These are phyloP conservation scores for Ustulina deusta DNA, from an alignment of 2,329 filamentous ascomycete species.

Conservation along the genomic window DNA sequence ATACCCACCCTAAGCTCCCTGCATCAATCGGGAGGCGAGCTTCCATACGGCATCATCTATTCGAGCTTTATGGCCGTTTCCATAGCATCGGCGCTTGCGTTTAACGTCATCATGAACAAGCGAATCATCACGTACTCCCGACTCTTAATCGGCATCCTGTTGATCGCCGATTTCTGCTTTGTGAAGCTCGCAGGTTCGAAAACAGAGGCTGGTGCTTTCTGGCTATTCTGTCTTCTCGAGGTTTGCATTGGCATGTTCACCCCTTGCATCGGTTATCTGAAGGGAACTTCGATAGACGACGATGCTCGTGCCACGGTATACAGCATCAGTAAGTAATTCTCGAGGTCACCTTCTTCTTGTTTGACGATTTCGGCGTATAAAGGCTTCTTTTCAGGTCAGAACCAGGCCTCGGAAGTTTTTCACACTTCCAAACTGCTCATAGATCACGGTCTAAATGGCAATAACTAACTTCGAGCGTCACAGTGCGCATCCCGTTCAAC, in stretches of 20 bases:
- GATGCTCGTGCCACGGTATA: constrained; percentile 66
- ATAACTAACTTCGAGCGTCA: constrained; percentile 3
- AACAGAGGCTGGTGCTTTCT: constrained; percentile 61
- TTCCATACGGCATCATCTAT: constrained; percentile 49
- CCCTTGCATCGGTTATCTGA: constrained; percentile 66
- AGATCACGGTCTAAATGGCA: not conserved
- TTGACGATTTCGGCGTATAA: not conserved
- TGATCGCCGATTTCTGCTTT: constrained; percentile 55
- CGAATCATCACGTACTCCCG: constrained; percentile 52
- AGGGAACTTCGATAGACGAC: constrained; percentile 60
- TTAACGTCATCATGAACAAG: constrained; percentile 51
- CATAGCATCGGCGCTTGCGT: constrained; percentile 47
- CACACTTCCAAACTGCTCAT: not conserved
- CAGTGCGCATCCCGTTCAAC: constrained; percentile 64
- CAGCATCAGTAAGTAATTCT: constrained; percentile 53
- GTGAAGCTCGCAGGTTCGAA: constrained; percentile 55
- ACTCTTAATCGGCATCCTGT: constrained; percentile 51
- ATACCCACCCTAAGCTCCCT: constrained; percentile 64
- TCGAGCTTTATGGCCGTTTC: constrained; percentile 50
- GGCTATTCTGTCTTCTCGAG: constrained; percentile 69
- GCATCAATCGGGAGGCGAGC: constrained; percentile 49
- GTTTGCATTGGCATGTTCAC: constrained; percentile 69
- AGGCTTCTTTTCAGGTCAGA: not conserved
- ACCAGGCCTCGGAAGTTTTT: not conserved
- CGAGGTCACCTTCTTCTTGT: not conserved